Base-by-base conservation (phyloP, 192 early-diverging fungal species). In the Dissophora ornata region DNA sequence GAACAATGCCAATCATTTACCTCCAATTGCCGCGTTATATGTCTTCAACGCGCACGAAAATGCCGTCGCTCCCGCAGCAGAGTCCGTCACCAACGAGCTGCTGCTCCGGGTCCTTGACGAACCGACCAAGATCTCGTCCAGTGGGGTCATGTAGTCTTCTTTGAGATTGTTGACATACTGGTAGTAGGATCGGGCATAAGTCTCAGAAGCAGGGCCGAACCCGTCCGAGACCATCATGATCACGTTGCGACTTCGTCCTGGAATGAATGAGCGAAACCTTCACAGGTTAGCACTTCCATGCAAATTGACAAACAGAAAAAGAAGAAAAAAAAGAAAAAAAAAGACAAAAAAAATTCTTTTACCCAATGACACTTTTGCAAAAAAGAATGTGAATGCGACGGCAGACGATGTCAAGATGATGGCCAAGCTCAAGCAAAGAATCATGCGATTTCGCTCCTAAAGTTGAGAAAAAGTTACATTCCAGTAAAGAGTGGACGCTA, bases 201-300 rank as follows among this genome's bases (percentile, higher is more conserved):
- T 92, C 56, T 96, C 89, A 0, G 95, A 97, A 4, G 97, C 94
- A 6, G 96, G 96, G 5, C 97, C 97, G 73, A 97, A 95, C 7
- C 97, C 95, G 63, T 98, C 97, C 38, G 92, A 93, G 26, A 98
- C 91, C 95, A 98, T 96, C 70, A 98, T 71, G 41, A 98, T 94
- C 13, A 98, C 90, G 69, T 93, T 95, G 48, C 90, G 71, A 16
- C 56, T 52, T 11, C 57, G 42, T 38, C 61, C 61, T 62, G 41
- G 21, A 3, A 2, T 3, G 21, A n/a, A 52, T 51, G 34, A 36
- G 18, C 6, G 4, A n/a, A n/a, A 16, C n/a, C 4, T n/a, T 45
- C 44, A n/a, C 36, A 38, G 36, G 36, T 38, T 30, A 13, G 50
- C n/a, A n/a, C n/a, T n/a, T n/a, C n/a, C n/a, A n/a, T n/a, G 8